Evolutionary conservation across 139 green algal genomes (phyloP).

Genomic region (Zygnema circumcarinatum): DNA sequence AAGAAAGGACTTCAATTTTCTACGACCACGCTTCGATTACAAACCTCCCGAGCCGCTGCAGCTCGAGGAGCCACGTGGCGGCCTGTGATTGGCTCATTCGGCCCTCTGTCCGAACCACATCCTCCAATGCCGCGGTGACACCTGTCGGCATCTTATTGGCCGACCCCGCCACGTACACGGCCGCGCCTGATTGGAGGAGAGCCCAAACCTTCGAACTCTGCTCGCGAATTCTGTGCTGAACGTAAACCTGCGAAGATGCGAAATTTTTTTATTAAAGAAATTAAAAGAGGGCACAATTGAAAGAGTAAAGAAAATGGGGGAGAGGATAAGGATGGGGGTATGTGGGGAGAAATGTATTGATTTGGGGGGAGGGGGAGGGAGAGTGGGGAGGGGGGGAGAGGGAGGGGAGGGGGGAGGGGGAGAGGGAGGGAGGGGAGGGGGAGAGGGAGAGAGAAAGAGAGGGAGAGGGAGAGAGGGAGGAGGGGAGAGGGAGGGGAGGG

Average conservation of each 20-base stretch:
- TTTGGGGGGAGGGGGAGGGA: neutral
- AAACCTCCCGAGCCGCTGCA: constrained; percentile 78
- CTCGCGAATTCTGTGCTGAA: constrained; percentile 50
- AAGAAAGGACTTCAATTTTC: too few species aligned
- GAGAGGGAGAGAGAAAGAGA: neutral
- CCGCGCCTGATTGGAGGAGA: constrained; percentile 46
- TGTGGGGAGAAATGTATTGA: neutral
- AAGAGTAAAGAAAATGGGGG: neutral
- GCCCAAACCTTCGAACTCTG: constrained; percentile 38
- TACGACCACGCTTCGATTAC: constrained; percentile 90
- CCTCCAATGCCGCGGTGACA: constrained; percentile 70
- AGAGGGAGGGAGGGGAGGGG: neutral
- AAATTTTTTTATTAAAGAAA: too few species aligned
- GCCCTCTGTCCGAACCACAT: constrained; percentile 69
- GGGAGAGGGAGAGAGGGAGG: neutral
- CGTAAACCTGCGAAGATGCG: constrained; percentile 53
- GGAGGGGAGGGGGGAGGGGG: neutral
- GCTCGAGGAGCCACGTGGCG: constrained; percentile 66
- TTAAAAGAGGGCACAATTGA: too few species aligned
- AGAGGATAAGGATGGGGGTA: neutral
- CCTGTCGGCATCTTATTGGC: constrained; percentile 61
- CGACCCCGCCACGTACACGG: constrained; percentile 56
- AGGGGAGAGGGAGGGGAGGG: neutral
- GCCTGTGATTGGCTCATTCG: constrained; percentile 66
- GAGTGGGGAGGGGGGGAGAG: neutral